Percentiles rank a stretch among this genome's conserved stretches.
These are phyloP conservation scores for Pseudopyricularia cyperi DNA, from an alignment of 2,329 filamentous ascomycete species.

Conservation along the genomic window DNA sequence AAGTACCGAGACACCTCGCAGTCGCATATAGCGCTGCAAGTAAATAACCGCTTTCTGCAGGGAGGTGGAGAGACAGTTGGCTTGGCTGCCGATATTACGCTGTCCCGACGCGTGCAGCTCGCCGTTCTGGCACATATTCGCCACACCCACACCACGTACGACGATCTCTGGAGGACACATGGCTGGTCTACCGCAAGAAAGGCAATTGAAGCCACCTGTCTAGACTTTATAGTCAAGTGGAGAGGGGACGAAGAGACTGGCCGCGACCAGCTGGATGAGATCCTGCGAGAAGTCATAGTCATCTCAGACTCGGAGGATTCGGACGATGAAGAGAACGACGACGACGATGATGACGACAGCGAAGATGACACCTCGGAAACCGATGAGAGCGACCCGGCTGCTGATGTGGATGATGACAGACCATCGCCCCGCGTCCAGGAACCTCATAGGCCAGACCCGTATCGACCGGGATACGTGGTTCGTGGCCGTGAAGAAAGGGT, in stretches of 20 bases:
- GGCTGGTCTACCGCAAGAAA: slow-evolving; percentile 46
- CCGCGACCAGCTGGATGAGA: slow-evolving; percentile 53
- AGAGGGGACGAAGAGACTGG: slow-evolving; percentile 58
- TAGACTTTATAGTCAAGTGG: slow-evolving; percentile 58
- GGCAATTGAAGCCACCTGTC: slow-evolving; percentile 45
- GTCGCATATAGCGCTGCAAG: neutral
- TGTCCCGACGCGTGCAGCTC: slow-evolving; percentile 50
- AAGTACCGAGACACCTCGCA: slow-evolving; percentile 11
- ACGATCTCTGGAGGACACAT: slow-evolving; percentile 44
- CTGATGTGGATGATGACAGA: neutral
- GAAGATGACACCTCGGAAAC: neutral
- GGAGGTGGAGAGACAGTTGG: slow-evolving; percentile 37
- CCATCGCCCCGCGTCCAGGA: neutral
- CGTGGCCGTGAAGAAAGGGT: neutral
- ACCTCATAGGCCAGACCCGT: neutral
- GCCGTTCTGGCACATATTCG: slow-evolving; percentile 55
- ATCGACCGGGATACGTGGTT: neutral
- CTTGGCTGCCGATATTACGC: slow-evolving; percentile 37
- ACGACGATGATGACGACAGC: slow-evolving; percentile 19
- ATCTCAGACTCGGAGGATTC: slow-evolving; percentile 48
- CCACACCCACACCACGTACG: slow-evolving; percentile 54
- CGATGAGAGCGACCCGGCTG: slow-evolving; percentile 1
- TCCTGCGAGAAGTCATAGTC: slow-evolving; percentile 52
- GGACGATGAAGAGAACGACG: slow-evolving; percentile 24
- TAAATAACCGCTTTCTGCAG: neutral